Percentiles rank a stretch among this genome's conserved stretches.
These are phyloP conservation scores for Salvia sclarea DNA, from an alignment of 305 asterid species.

Conservation along the genomic window DNA sequence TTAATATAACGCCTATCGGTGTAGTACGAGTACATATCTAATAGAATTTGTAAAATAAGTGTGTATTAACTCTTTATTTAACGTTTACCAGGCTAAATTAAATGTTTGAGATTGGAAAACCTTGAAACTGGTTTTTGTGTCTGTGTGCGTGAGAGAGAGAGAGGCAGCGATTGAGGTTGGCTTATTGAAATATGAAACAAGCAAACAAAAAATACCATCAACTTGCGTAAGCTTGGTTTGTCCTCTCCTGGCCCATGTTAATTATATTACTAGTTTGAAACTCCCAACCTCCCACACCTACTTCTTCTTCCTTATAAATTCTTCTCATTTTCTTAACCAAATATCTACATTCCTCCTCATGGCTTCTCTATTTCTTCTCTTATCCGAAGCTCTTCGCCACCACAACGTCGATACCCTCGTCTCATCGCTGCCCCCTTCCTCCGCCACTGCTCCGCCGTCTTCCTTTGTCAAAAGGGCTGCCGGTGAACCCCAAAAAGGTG, in stretches of 20 bases:
- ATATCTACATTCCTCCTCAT: slow-evolving; percentile 20
- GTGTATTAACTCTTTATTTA: too few relatives aligned
- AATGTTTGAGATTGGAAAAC: too few relatives aligned
- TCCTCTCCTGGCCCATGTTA: not conserved
- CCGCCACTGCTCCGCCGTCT: slow-evolving; percentile 23
- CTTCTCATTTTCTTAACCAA: too few relatives aligned
- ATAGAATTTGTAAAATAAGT: too few relatives aligned
- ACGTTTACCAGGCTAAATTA: too few relatives aligned
- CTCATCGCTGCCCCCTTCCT: slow-evolving; percentile 27
- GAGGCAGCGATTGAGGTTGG: not conserved
- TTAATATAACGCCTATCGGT: too few relatives aligned
- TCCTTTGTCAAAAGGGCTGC: slow-evolving; percentile 22
- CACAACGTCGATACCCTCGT: slow-evolving; percentile 41
- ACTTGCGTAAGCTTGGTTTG: too few relatives aligned
- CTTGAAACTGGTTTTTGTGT: too few relatives aligned
- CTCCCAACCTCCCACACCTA: slow-evolving; percentile 1
- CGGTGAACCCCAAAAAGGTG: not conserved
- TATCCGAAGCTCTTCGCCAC: slow-evolving; percentile 50
- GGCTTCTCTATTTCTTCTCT: slow-evolving; percentile 64
- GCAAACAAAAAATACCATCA: slow-evolving; percentile 6
- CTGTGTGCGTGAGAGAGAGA: too few relatives aligned
- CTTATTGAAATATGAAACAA: not conserved
- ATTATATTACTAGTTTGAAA: not conserved
- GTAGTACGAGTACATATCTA: too few relatives aligned
- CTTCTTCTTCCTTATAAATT: slow-evolving; percentile 17